Evolutionary conservation across 306 rosid species (phyloP).

Genomic region (Prunus mume): DNA sequence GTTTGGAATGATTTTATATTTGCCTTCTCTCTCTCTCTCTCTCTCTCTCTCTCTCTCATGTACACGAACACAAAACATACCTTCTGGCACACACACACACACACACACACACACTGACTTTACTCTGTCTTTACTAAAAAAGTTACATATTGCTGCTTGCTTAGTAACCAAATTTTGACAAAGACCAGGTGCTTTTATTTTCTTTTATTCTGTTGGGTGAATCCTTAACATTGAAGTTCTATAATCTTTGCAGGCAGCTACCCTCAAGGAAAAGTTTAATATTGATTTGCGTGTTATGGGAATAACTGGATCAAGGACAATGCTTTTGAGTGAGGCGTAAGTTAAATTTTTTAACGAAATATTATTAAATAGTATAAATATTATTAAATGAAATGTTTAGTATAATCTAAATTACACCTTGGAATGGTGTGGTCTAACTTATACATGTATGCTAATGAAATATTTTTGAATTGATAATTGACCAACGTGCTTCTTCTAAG

Average conservation of each 20-base stretch:
- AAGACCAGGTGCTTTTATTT: background rate
- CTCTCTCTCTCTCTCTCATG: background rate
- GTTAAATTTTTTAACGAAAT: slow-evolving; percentile 32
- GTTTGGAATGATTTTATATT: background rate
- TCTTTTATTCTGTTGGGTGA: background rate
- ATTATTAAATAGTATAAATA: slow-evolving; percentile 12
- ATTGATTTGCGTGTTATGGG: slow-evolving; percentile 96
- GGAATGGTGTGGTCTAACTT: background rate
- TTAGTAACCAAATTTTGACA: background rate
- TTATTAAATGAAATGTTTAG: background rate
- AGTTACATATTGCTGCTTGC: background rate
- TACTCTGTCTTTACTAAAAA: background rate
- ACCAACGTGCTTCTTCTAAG: background rate
- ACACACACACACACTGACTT: background rate
- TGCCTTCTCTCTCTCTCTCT: background rate
- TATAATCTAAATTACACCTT: background rate
- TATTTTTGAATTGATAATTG: background rate
- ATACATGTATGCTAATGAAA: background rate
- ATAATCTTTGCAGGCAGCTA: slow-evolving; percentile 60
- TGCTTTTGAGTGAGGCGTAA: slow-evolving; percentile 87
- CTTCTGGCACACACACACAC: no score
- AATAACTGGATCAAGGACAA: slow-evolving; percentile 71
- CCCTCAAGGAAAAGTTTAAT: slow-evolving; percentile 89
- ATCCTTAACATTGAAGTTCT: background rate
- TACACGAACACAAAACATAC: no score